Base-by-base conservation (phyloP, 208 protist species). In the Wallacemonas sp. region DNA sequence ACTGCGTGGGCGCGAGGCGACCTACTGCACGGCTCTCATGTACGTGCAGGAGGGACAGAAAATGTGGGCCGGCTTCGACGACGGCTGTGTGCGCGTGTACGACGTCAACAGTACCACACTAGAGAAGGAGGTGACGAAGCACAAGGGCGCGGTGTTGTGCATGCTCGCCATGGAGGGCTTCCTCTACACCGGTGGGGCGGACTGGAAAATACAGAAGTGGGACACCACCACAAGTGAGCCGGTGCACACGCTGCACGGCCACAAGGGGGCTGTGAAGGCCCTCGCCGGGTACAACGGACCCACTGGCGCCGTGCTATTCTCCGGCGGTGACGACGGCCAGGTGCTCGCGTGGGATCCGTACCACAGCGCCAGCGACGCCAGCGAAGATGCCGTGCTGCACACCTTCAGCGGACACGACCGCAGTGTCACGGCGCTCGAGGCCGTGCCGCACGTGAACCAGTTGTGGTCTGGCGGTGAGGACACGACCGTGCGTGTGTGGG, bases 391-490 rank as follows among this genome's bases (percentile, higher is more conserved):
- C 27, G 63, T 64, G 59, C 72, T 82, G 17, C 84, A 91, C 76
- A 74, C 60, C 58, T 91, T 91, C 58, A 64, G 30, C 2, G 83
- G 80, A 1, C 84, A 94, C 69, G 57, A 59, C 45, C 45, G 58
- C 44, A 65, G 60, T 71, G 73, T 87, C 19, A 50, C 64, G 19
- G 50, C 84, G 15, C 59, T 95, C 15, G 76, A 71, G 29, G 68
- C 83, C 41, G 78, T 93, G 34, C 34, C 64, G 10, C 54, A 80
- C 54, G 70, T 68, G 33, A 91, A 88, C 52, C 86, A 91, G 73
- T 59, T 95, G 30, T 93, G 87, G 85, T 91, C 87, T 44, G 90
- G 75, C 34, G 76, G 82, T 10, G 85, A 95, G 67, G 90, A 93
- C 63, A 59, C 71, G n/a, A 84, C 79, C 15, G 71, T 95, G 68